phyloP scores from a whole-genome alignment of 108 stramenopile species.

The Fragilaria crotonensis region DNA sequence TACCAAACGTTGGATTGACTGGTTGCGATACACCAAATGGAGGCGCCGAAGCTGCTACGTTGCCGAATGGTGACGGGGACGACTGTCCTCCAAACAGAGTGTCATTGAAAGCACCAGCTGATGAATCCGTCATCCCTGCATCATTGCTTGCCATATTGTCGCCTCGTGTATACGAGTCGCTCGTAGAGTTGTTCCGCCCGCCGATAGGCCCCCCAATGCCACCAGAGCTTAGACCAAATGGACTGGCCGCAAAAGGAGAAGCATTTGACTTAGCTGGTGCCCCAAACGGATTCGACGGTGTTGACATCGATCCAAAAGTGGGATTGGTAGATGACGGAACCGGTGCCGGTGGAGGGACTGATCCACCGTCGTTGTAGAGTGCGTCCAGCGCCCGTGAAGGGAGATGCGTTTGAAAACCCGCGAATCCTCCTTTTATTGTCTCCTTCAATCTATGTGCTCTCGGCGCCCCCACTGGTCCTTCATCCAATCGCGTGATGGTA shows the following conservation, averaged over 20 bases:
- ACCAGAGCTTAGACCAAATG: too few species aligned
- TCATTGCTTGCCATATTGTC: too few species aligned
- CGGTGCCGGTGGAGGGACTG: conserved; percentile 1
- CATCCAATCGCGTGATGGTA: conserved; percentile 58
- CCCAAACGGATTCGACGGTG: conserved; percentile 9
- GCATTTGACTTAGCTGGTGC: conserved; percentile 5
- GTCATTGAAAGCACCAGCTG: too few species aligned
- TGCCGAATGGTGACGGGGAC: neutral
- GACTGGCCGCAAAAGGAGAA: conserved; percentile 17
- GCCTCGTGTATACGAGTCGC: too few species aligned
- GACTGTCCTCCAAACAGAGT: too few species aligned
- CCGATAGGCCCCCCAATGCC: conserved; percentile 7
- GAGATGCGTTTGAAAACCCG: conserved; percentile 33
- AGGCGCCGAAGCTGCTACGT: too few species aligned
- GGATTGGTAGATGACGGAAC: conserved; percentile 6
- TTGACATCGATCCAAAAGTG: conserved; percentile 4
- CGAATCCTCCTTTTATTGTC: conserved; percentile 52
- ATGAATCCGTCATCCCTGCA: too few species aligned
- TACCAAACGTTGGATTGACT: too few species aligned
- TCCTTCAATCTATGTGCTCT: conserved; percentile 68
- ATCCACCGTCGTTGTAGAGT: conserved; percentile 39
- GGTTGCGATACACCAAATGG: conserved; percentile 1
- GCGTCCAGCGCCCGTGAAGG: conserved; percentile 55
- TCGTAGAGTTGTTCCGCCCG: conserved; percentile 4
- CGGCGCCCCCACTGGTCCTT: conserved; percentile 63